These are phyloP conservation scores for Capsella rubella DNA, from an alignment of 441 rosid genomes.

Conservation along the genomic window DNA sequence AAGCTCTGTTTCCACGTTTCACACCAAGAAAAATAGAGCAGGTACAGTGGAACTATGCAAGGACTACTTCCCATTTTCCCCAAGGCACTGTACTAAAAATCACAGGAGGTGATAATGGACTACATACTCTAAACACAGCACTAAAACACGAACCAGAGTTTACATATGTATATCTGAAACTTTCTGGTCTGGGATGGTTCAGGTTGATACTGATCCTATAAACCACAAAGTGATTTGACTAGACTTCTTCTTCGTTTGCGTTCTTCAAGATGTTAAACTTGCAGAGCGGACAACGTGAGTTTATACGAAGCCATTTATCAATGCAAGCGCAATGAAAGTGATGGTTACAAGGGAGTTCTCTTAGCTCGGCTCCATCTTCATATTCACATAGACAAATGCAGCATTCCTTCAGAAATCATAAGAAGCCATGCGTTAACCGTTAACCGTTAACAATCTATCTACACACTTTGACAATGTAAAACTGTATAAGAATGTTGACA, in stretches of 20 bases:
- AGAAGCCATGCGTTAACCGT: background rate
- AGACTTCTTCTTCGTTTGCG: conserved; percentile 65
- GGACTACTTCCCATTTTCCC: conserved; percentile 18
- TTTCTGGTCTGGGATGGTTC: conserved; percentile 28
- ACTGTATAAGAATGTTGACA: background rate
- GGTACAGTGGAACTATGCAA: background rate
- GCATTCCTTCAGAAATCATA: conserved; percentile 68
- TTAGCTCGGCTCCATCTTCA: conserved; percentile 89
- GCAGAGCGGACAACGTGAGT: conserved; percentile 97
- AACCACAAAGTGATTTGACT: conserved; percentile 34
- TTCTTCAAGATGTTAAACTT: conserved; percentile 89
- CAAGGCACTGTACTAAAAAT: conserved; percentile 11
- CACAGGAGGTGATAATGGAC: conserved; percentile 3
- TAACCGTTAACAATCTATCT: background rate
- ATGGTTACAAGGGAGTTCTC: conserved; percentile 96
- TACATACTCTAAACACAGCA: conserved; percentile 31
- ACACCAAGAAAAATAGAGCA: conserved; percentile 8
- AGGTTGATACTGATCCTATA: background rate
- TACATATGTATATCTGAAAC: conserved; percentile 19
- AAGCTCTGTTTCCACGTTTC: conserved; percentile 1
- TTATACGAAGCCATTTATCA: conserved; percentile 93
- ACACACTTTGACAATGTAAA: background rate
- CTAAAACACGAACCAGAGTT: conserved; percentile 26
- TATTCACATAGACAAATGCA: conserved; percentile 95
- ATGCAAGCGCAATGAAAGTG: conserved; percentile 95